phyloP scores from a whole-genome alignment of 768 basidiomycete species.

The Tubosaeta sp. region DNA sequence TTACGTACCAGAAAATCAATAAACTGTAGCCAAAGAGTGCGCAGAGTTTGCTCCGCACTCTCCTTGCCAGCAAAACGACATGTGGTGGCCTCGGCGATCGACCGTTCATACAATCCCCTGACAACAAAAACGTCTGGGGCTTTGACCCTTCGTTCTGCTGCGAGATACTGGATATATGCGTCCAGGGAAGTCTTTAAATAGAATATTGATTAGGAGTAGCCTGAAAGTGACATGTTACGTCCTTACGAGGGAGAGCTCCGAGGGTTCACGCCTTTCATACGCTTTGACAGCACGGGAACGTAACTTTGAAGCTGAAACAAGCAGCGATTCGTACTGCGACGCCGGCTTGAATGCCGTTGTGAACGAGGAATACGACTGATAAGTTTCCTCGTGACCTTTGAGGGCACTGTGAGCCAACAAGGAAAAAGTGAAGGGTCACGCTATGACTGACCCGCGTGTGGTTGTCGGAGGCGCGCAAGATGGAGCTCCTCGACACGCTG shows the following conservation, averaged over 20 bases:
- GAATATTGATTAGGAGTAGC: slow-evolving; percentile 13
- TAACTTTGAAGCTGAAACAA: slow-evolving; percentile 74
- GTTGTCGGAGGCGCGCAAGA: slow-evolving; percentile 66
- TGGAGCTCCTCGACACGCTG: slow-evolving; percentile 53
- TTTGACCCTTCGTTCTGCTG: slow-evolving; percentile 57
- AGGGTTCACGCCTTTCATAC: slow-evolving; percentile 58
- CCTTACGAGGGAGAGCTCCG: slow-evolving; percentile 59
- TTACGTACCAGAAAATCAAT: slow-evolving; percentile 60
- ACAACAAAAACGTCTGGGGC: slow-evolving; percentile 55
- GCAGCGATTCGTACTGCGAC: slow-evolving; percentile 69
- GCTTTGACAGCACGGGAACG: slow-evolving; percentile 56
- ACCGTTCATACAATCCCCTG: slow-evolving; percentile 65
- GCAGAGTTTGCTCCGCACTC: slow-evolving; percentile 54
- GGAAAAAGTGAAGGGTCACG: not conserved
- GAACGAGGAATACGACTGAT: slow-evolving; percentile 84
- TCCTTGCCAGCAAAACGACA: slow-evolving; percentile 49
- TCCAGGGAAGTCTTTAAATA: slow-evolving; percentile 42
- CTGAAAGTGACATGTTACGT: not conserved
- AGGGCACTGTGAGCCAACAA: not conserved
- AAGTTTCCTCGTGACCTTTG: slow-evolving; percentile 77
- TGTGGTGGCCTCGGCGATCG: slow-evolving; percentile 67
- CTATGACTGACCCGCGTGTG: slow-evolving; percentile 59
- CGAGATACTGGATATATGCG: slow-evolving; percentile 58
- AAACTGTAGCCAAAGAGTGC: slow-evolving; percentile 71
- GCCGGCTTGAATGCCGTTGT: slow-evolving; percentile 73